Percentiles rank a stretch among this genome's conserved stretches.
These are phyloP conservation scores for Alternaria ventricosa DNA, from an alignment of 2,329 filamentous ascomycete genomes.

Conservation along the genomic window DNA sequence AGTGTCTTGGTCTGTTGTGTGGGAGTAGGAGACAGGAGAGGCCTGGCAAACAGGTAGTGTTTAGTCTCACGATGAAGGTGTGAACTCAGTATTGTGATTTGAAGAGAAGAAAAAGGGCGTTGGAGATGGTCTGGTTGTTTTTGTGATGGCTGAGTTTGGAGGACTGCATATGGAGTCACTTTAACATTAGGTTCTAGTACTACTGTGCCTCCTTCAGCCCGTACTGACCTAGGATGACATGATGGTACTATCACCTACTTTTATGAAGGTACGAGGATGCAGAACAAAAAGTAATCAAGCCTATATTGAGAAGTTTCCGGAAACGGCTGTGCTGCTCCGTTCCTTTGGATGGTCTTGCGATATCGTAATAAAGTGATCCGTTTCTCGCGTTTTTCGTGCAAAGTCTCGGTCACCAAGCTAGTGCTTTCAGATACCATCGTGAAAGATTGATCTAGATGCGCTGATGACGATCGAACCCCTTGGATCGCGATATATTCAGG, in stretches of 20 bases:
- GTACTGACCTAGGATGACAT: too few species aligned
- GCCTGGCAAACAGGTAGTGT: too few species aligned
- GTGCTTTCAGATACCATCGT: not conserved
- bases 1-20: too few species aligned
- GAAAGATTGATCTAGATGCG: not conserved
- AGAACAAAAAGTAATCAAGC: not conserved
- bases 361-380: not conserved
- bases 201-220: too few species aligned
- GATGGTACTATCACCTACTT: not conserved
- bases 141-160: not conserved
- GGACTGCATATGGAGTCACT: not conserved
- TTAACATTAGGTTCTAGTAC: not conserved
- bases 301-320: accelerated
- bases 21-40: too few species aligned
- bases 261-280: not conserved
- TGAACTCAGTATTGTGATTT: too few species aligned
- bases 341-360: not conserved
- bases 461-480: not conserved
- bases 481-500: not conserved
- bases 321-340: not conserved
- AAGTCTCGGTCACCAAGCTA: not conserved
- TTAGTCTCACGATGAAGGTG: too few species aligned
- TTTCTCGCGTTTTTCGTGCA: not conserved
- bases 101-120: too few species aligned
- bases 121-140: not conserved